phyloP scores from a whole-genome alignment of 768 basidiomycete genomes.

The Sistotremastrum niveocremeum region DNA sequence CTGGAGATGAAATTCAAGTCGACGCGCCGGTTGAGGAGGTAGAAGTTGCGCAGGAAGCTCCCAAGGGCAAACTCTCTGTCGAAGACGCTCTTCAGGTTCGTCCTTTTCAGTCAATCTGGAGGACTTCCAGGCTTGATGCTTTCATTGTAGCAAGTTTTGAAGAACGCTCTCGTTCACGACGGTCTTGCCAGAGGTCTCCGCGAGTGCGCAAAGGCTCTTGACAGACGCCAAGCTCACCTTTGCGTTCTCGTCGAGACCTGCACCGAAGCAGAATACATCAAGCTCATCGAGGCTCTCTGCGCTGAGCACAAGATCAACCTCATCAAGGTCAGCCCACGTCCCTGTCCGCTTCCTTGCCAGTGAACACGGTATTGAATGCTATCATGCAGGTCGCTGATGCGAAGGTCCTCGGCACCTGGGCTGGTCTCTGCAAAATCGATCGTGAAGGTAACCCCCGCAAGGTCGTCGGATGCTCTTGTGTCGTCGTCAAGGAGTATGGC shows the following conservation, averaged over 20 bases:
- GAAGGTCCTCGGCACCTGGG: conserved; percentile 97
- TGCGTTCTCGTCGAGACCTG: conserved; percentile 99
- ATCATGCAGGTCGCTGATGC: conserved; percentile 48
- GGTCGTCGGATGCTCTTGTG: conserved; percentile 84
- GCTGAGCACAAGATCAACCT: conserved; percentile 99
- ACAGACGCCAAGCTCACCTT: conserved; percentile 96
- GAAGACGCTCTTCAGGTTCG: conserved; percentile 85
- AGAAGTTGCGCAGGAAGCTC: conserved; percentile 77
- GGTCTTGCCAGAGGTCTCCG: conserved; percentile 96
- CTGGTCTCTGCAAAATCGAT: conserved; percentile 99
- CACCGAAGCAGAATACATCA: conserved; percentile 99
- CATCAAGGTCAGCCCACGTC: conserved; percentile 61
- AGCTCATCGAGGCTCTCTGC: conserved; percentile 99
- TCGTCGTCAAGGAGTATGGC: conserved; percentile 97
- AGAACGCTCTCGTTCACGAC: conserved; percentile 96
- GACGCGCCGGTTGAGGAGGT: conserved; percentile 52
- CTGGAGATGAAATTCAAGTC: conserved; percentile 88
- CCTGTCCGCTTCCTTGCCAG: background rate
- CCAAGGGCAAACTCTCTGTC: conserved; percentile 90
- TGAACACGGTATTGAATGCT: conserved; percentile 2
- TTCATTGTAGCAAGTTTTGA: conserved; percentile 81
- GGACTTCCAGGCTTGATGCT: background rate
- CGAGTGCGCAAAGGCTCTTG: conserved; percentile 94
- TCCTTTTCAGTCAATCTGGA: background rate
- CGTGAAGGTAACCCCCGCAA: conserved; percentile 97